Base-by-base conservation (phyloP, 73 alveolate species). In the Paramecium octaurelia region DNA sequence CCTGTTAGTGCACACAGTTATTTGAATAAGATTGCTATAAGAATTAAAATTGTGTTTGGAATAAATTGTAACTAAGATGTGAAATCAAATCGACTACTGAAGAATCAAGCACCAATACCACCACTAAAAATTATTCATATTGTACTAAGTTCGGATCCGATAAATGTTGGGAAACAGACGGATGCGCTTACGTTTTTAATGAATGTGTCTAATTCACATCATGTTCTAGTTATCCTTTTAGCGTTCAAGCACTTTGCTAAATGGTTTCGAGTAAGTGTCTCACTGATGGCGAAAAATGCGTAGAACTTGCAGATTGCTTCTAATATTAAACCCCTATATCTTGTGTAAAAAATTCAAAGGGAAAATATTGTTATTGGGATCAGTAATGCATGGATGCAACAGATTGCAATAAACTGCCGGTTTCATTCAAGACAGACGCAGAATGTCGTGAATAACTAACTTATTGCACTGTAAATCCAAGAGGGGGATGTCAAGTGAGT, bases 401-500 rank as follows among this genome's bases (percentile, higher is more conserved):
- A 12, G 87, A 73, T 44, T 80, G 91, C 21, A 20, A 42, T 5
- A 23, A 80, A 23, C 38, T 80, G 21, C 91, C 91, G 9, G n/a
- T 10, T 38, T 21, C 24, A 8, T 80, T 42, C 21, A 80, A 80
- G 21, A 80, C 91, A 10, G 91, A 80, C 46, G 44, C 34, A 0
- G 14, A 44, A 44, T 80, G 91, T 46, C 48, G 91, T 16, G 57
- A 80, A 31, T 11, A 80, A 43, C 16, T 80, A n/a, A 20, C 70
- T 3, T 44, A 42, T 46, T 80, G 91, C 18, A 80, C 91, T 44
- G 75, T 48, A 6, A 42, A 80, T 23, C 76, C 70, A 44, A 24
- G 54, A 43, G 91, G 91, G 2, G 91, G 91, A 80, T 80, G 91
- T 48, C 24, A 40, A 16, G 70, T 10, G 8, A 80, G 91, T 80